Percentiles rank a stretch among this genome's conserved stretches.
Conservation (phyloP, 108 stramenopile species). For the Cyclotella distinguenda region DNA sequence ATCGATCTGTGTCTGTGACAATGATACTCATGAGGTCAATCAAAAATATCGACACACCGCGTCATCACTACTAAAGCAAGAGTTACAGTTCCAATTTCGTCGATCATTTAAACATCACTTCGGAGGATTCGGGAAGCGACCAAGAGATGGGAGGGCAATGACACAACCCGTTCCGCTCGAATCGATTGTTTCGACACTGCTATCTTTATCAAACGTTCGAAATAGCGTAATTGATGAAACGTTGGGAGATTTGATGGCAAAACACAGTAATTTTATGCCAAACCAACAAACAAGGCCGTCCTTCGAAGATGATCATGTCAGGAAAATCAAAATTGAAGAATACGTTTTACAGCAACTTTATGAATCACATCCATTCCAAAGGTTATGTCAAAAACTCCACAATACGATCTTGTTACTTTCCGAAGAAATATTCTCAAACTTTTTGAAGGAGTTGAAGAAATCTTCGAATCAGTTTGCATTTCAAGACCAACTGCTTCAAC, state of each 20-base stretch:
- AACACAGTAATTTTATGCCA: not conserved
- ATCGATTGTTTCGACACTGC: constrained; percentile 12
- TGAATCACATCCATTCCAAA: constrained; percentile 34
- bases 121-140: not conserved
- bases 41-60: constrained; percentile 15
- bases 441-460: constrained; percentile 36
- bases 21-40: constrained; percentile 6
- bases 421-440: constrained; percentile 30
- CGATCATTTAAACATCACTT: constrained; percentile 22
- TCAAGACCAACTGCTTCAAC: not conserved
- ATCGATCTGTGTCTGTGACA: constrained; percentile 10
- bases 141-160: not conserved
- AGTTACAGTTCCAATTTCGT: constrained; percentile 41
- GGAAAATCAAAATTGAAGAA: constrained; percentile 17
- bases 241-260: not conserved
- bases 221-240: too few species aligned
- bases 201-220: not conserved
- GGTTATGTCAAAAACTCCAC: constrained; percentile 25
- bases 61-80: constrained; percentile 15
- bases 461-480: constrained; percentile 24
- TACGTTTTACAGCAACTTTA: constrained; percentile 31
- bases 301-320: constrained; percentile 4
- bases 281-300: not conserved
- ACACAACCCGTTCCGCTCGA: constrained; percentile 3
- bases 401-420: constrained; percentile 26